A percentile compares a stretch with the other conserved stretches of the same genome.
Evolutionary conservation across 2,329 filamentous ascomycete genomes (phyloP).

Genomic region (Stromatinia cepivora): DNA sequence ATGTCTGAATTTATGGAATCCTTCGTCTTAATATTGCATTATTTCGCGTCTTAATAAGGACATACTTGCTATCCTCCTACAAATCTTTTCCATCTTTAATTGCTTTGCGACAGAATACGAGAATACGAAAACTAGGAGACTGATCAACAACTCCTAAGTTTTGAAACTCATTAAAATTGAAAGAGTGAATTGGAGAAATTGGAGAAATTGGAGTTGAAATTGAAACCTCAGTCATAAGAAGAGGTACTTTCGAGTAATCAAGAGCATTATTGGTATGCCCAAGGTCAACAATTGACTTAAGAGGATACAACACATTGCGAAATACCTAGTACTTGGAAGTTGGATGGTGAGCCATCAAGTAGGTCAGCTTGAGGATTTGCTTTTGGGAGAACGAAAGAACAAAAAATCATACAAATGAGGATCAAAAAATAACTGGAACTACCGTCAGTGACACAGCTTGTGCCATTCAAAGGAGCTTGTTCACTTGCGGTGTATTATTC

Average conservation of each 20-base stretch:
- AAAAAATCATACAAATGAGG: constrained; percentile 1
- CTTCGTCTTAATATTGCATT: neutral
- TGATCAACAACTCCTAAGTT: neutral
- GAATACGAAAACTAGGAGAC: neutral
- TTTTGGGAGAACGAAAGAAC: neutral
- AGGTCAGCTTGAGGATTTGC: neutral
- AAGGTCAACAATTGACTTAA: neutral
- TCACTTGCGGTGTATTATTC: neutral
- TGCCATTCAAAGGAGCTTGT: neutral
- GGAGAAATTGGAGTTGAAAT: neutral
- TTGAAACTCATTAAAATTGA: neutral
- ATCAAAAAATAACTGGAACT: constrained; percentile 13
- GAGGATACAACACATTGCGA: neutral
- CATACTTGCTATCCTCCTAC: neutral
- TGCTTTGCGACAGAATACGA: constrained; percentile 4
- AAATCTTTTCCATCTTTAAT: neutral
- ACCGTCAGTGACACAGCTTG: neutral
- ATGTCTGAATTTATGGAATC: neutral
- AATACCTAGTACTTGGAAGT: neutral
- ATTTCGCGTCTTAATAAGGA: neutral
- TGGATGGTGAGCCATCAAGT: neutral
- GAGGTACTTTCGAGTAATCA: neutral
- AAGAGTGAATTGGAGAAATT: neutral
- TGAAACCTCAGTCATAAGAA: neutral
- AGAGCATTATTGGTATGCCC: constrained; percentile 7